These are phyloP conservation scores for Microbotryum silenes-acaulis DNA, from an alignment of 1,284 basidiomycete genomes.

Conservation along the genomic window DNA sequence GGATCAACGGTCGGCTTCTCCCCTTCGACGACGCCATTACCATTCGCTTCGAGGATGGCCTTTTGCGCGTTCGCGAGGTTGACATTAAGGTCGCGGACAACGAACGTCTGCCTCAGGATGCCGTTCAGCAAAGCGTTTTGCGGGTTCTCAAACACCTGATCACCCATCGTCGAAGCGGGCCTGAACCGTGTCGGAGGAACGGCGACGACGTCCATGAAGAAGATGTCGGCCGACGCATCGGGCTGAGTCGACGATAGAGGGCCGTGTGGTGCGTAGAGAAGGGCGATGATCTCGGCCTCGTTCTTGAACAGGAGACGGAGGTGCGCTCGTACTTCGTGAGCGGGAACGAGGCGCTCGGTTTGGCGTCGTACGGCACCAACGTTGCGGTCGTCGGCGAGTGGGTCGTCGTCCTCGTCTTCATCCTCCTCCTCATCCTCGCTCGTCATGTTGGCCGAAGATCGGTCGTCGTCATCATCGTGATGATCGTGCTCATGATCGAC, in stretches of 20 bases:
- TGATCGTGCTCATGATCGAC: conserved; percentile 33
- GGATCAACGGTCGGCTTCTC: conserved; percentile 42
- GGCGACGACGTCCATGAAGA: conserved; percentile 89
- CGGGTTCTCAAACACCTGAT: conserved; percentile 88
- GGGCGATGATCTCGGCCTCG: conserved; percentile 69
- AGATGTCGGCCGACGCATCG: conserved; percentile 71
- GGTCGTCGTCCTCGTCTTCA: conserved; percentile 13
- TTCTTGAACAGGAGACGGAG: conserved; percentile 80
- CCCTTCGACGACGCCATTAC: conserved; percentile 21
- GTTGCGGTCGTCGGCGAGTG: conserved; percentile 32
- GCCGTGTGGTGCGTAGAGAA: conserved; percentile 90
- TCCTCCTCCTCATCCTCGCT: conserved; percentile 35
- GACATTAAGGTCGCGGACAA: conserved; percentile 68
- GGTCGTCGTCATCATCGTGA: conserved; percentile 37
- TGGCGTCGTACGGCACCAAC: conserved; percentile 64
- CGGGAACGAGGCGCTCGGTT: conserved; percentile 83
- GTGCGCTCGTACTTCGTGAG: conserved; percentile 89
- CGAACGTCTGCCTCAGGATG: conserved; percentile 62
- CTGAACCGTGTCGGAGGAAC: conserved; percentile 94
- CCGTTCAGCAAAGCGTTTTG: conserved; percentile 90
- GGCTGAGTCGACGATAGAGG: conserved; percentile 57
- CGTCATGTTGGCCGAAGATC: no score
- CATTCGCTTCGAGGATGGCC: conserved; percentile 44
- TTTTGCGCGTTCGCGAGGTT: conserved; percentile 56
- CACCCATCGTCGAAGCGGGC: conserved; percentile 86